Conservation (phyloP, 495 filamentous ascomycete genomes). For the Daldinia caldariorum region DNA sequence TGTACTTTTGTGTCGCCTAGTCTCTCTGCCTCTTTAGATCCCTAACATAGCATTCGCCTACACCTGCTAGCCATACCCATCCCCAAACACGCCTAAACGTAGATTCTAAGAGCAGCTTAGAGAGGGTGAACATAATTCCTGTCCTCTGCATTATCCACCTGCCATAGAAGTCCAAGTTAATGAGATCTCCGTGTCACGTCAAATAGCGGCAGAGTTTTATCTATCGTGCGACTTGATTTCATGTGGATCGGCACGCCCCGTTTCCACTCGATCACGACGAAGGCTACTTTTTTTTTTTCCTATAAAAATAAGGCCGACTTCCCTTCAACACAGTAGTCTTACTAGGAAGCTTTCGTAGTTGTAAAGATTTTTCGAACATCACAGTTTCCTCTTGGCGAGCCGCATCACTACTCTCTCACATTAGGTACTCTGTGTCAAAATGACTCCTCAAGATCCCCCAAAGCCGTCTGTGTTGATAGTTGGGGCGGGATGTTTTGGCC, state of each 20-base stretch:
- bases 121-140: neutral
- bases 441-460: neutral
- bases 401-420: neutral
- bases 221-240: neutral
- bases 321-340: neutral
- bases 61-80: neutral
- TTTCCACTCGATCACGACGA: neutral
- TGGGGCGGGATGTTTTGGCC: slow-evolving; percentile 58
- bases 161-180: neutral
- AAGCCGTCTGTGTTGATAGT: slow-evolving; percentile 46
- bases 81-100: neutral
- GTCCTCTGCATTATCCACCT: neutral
- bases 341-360: slow-evolving; percentile 1
- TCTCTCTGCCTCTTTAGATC: neutral
- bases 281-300: neutral
- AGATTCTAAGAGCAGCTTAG: neutral
- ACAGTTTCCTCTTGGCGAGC: neutral
- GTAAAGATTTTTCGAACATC: neutral
- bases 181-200: neutral
- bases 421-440: neutral
- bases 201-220: neutral
- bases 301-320: neutral
- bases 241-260: slow-evolving; percentile 3
- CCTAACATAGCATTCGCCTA: neutral
- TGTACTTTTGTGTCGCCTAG: slow-evolving; percentile 4